A percentile compares a stretch with the other conserved stretches of the same genome.
Conservation (phyloP, 1,284 basidiomycete species). For the Prillingera fragicola region DNA sequence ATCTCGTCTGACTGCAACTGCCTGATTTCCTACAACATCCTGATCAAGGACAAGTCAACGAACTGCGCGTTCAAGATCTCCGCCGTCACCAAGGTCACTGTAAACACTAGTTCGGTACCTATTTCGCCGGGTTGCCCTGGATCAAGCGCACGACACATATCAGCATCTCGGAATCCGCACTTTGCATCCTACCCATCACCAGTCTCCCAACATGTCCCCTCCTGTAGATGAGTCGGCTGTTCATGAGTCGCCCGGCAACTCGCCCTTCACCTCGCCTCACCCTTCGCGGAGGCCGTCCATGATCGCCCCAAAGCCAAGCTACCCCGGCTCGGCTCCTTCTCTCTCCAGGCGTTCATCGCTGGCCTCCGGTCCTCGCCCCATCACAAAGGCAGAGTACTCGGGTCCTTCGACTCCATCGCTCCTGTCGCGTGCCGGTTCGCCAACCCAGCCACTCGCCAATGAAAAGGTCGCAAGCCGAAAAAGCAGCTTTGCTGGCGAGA, state of each 20-base stretch:
- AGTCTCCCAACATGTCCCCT: conserved; percentile 1
- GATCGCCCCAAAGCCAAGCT: conserved; percentile 10
- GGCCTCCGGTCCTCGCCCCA: conserved; percentile 37
- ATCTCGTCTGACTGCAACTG: too few relatives aligned
- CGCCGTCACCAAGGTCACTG: too few relatives aligned
- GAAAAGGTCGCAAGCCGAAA: conserved; percentile 27
- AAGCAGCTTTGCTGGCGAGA: conserved; percentile 20
- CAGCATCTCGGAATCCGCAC: too few relatives aligned
- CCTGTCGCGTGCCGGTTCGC: conserved; percentile 45
- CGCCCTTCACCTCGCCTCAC: conserved; percentile 19
- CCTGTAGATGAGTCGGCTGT: conserved; percentile 12
- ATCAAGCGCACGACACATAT: too few relatives aligned
- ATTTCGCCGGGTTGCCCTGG: too few relatives aligned
- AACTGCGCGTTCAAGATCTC: too few relatives aligned
- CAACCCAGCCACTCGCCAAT: conserved; percentile 41
- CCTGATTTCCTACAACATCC: too few relatives aligned
- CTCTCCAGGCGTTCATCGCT: conserved; percentile 32
- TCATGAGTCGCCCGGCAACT: conserved; percentile 14
- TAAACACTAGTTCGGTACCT: too few relatives aligned
- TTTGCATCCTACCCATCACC: background rate
- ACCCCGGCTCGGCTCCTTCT: conserved; percentile 5
- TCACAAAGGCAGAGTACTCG: conserved; percentile 35
- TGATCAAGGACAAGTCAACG: too few relatives aligned
- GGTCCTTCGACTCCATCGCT: conserved; percentile 40
- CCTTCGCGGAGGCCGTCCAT: conserved; percentile 23